These are phyloP conservation scores for Chenopodium formosanum DNA, from an alignment of 148 eudicot species.

Conservation along the genomic window DNA sequence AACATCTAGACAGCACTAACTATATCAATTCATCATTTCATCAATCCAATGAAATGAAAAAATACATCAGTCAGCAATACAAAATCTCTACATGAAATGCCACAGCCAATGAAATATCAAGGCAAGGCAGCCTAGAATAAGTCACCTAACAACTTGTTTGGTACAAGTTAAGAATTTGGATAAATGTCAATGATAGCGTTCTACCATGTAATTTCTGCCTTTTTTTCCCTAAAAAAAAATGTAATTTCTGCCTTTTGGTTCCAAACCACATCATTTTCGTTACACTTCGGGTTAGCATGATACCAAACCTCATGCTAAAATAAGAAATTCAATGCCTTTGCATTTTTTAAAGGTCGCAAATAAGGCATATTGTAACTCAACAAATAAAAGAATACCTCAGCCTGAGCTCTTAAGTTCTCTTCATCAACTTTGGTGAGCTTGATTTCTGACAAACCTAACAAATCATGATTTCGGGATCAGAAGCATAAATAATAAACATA, in stretches of 20 bases:
- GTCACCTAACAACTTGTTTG: neutral
- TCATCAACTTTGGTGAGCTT: slow-evolving; percentile 37
- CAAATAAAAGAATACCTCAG: slow-evolving; percentile 40
- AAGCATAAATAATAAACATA: neutral
- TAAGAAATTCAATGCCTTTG: too few relatives aligned
- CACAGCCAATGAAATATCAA: neutral
- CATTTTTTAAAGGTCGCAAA: neutral
- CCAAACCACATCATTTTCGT: too few relatives aligned
- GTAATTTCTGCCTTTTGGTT: neutral
- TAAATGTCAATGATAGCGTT: too few relatives aligned
- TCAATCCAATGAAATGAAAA: neutral
- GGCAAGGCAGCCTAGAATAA: neutral
- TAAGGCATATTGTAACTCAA: neutral
- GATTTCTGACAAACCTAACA: slow-evolving; percentile 33
- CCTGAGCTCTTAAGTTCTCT: slow-evolving; percentile 30
- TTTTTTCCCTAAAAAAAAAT: too few relatives aligned
- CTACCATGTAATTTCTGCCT: neutral
- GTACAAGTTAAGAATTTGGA: neutral
- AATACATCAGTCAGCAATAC: neutral
- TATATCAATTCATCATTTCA: neutral
- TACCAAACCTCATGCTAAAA: too few relatives aligned
- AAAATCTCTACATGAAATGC: neutral
- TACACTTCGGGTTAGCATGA: too few relatives aligned
- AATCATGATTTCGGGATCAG: slow-evolving; percentile 7
- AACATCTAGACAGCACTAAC: neutral